Conservation (phyloP, 225 moss, liverwort and hornwort genomes). For the Neckera pumila region DNA sequence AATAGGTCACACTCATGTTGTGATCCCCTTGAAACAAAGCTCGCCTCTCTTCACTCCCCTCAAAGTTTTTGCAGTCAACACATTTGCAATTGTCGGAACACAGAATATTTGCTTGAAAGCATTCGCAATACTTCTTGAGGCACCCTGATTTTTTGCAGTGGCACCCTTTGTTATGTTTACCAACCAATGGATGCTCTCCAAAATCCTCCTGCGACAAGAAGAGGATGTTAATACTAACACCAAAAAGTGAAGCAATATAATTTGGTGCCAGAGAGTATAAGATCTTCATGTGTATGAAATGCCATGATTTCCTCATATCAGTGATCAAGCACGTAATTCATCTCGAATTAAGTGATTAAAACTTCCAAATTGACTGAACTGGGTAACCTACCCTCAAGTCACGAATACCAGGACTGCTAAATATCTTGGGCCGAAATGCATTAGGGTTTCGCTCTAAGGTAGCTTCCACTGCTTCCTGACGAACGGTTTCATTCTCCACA, state of each 20-base stretch:
- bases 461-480: constrained; percentile 53
- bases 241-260: background rate
- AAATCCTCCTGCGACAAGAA: constrained; percentile 29
- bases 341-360: background rate
- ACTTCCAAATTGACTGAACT: background rate
- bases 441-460: constrained; percentile 36
- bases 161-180: constrained; percentile 54
- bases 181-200: constrained; percentile 42
- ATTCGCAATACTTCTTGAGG: constrained; percentile 54
- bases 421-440: constrained; percentile 50
- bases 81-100: constrained; percentile 55
- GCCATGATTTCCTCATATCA: background rate
- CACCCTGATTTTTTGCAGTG: constrained; percentile 55
- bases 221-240: background rate
- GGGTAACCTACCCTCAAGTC: constrained; percentile 36
- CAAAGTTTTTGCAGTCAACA: constrained; percentile 54
- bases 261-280: background rate
- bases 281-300: background rate
- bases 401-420: constrained; percentile 42
- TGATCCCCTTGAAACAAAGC: constrained; percentile 53
- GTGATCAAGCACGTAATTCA: background rate
- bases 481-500: constrained; percentile 40
- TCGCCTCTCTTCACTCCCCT: constrained; percentile 51
- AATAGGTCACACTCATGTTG: constrained; percentile 21
- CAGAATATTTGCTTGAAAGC: constrained; percentile 54